Evolutionary conservation across 345 rosid species (phyloP), one percentile per base, ranked within the genome.

Genomic region (Syzygium oleosum): DNA sequence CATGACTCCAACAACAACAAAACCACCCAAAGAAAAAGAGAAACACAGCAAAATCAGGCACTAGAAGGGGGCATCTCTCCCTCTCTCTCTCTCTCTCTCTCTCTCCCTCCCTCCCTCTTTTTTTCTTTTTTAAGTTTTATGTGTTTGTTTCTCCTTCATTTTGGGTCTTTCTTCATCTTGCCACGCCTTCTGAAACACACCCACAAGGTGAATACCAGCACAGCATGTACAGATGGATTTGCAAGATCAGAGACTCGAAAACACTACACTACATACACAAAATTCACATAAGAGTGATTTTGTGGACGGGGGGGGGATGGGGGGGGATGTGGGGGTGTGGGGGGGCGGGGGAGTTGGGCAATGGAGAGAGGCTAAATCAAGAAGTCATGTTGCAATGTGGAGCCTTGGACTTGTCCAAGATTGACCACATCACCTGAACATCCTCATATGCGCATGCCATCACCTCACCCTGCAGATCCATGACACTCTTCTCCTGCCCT

Each of bases 361-460:
- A 43, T 59, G 46, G 79, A 38, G 31, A 12, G 87, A 43, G 61
- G 83, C 83, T 73, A 41, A 41, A 52, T 92, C 87, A 94, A 22
- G 96, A 87, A 87, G 94, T 87, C 85, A 95, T 88, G 87, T 88
- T 89, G 92, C 92, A 93, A 83, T 56, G 38, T 51, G 91, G 52
- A 68, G 98, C 88, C 90, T 94, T 97, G 90, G 99, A 94, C 92
- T 97, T 96, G 90, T 97, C 99, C 9, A 97, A 96, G 91, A 97
- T 97, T 51, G 99, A 97, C 98, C 98, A 97, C 99, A 97, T 97
- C 84, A 97, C 98, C 41, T 95, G 99, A 86, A 96, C 98, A 90
- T 97, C 99, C 86, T 97, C 96, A 55, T 97, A 97, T 12, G 94
- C 97, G 88, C 98, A 97, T 87, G 98, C 98, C 99, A 95, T 96